phyloP scores from a whole-genome alignment of 495 filamentous ascomycete species.

The Baudoinia panamericana region DNA sequence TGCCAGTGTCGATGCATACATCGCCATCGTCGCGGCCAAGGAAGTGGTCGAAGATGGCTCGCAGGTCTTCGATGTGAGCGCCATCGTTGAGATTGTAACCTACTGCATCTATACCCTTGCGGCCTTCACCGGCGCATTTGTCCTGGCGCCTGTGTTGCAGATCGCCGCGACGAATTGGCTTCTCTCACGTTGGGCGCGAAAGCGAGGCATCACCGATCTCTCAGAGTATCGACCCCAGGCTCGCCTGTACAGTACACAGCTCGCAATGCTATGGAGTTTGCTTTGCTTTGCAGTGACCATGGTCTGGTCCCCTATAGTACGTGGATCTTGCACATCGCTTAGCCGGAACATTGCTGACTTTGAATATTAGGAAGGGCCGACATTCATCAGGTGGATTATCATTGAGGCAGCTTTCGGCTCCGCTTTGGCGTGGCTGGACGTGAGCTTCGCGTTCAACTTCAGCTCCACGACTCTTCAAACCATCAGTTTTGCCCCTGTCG shows the following conservation, averaged over 20 bases:
- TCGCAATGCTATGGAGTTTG: not conserved
- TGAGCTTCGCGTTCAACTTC: slow-evolving; percentile 4
- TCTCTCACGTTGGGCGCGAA: not conserved
- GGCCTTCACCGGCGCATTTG: not conserved
- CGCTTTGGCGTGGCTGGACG: not conserved
- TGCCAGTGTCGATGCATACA: not conserved
- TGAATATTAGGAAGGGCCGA: too few relatives aligned
- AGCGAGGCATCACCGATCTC: not conserved
- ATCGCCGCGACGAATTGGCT: not conserved
- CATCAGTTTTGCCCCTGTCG: too few relatives aligned
- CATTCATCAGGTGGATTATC: not conserved
- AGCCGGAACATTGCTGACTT: too few relatives aligned
- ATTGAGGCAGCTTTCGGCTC: not conserved
- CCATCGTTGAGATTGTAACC: not conserved
- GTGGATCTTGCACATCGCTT: too few relatives aligned
- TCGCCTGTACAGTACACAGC: not conserved
- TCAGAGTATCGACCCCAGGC: not conserved
- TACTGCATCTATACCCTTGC: not conserved
- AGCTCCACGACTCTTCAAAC: not conserved
- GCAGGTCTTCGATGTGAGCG: not conserved
- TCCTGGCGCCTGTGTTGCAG: not conserved
- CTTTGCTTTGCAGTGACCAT: not conserved
- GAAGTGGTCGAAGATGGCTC: not conserved
- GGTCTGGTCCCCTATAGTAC: not conserved
- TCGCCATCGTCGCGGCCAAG: not conserved